Evolutionary conservation across 176 grass and related monocot genomes (phyloP).

Genomic region (Rhynchospora tenuis): DNA sequence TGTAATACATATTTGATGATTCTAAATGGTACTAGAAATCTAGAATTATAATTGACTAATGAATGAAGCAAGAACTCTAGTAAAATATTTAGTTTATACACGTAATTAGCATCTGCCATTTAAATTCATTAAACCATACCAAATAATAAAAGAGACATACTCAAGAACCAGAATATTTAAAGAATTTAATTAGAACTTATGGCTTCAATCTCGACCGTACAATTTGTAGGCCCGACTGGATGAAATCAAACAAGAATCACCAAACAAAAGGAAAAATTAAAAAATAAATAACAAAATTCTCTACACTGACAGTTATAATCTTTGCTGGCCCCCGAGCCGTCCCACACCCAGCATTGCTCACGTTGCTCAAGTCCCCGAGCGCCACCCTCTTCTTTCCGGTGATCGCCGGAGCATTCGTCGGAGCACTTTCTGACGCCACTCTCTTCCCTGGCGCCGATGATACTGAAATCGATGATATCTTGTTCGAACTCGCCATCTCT

Average conservation of each 20-base stretch:
- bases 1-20: neutral
- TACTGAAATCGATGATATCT: conserved; percentile 36
- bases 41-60: neutral
- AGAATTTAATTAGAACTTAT: neutral
- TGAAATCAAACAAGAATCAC: conserved; percentile 1
- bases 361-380: conserved; percentile 69
- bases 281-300: neutral
- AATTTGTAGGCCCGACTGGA: conserved; percentile 7
- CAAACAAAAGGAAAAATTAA: neutral
- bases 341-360: neutral
- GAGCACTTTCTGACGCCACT: conserved; percentile 25
- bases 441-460: conserved; percentile 31
- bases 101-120: neutral
- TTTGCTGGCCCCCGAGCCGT: conserved; percentile 11
- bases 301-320: conserved; percentile 1
- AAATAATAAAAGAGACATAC: neutral
- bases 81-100: neutral
- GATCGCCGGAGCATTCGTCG: conserved; percentile 18
- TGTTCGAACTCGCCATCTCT: conserved; percentile 17
- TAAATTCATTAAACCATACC: neutral
- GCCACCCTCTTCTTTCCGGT: conserved; percentile 83
- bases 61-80: neutral
- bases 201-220: neutral
- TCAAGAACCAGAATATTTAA: neutral
- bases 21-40: no score